Evolutionary conservation across 441 rosid genomes (phyloP).

Genomic region (Jatropha multifida): DNA sequence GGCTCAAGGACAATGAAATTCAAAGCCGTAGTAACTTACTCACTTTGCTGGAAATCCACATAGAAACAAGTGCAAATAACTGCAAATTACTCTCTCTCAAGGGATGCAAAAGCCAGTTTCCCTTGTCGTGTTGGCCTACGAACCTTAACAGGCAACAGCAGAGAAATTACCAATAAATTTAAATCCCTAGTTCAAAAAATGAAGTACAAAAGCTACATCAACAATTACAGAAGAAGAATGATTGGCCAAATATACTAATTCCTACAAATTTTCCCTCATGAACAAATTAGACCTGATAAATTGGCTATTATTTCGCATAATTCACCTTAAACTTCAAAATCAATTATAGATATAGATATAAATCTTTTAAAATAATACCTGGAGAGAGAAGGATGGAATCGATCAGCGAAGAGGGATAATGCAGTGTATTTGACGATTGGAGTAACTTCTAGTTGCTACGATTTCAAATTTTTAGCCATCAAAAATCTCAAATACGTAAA

Average conservation of each 20-base stretch:
- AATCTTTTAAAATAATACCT: conserved; percentile 30
- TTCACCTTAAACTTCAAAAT: background rate
- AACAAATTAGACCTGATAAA: no score
- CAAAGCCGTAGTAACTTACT: conserved; percentile 20
- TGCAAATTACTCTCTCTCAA: conserved; percentile 68
- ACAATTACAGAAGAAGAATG: background rate
- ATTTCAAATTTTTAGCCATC: conserved; percentile 2
- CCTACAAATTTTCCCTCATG: background rate
- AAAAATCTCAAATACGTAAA: background rate
- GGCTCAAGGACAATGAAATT: conserved; percentile 6
- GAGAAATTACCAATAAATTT: background rate
- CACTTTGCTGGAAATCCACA: conserved; percentile 82
- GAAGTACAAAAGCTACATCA: background rate
- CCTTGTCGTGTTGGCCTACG: conserved; percentile 23
- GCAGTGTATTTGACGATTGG: conserved; percentile 73
- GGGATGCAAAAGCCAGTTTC: conserved; percentile 68
- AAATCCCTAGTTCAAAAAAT: background rate
- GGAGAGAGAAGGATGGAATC: conserved; percentile 49
- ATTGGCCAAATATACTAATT: background rate
- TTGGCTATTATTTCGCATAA: background rate
- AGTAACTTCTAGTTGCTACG: conserved; percentile 51
- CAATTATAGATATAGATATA: no score
- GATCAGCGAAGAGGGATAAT: conserved; percentile 60
- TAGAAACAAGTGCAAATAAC: conserved; percentile 59
- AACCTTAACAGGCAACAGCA: conserved; percentile 32